Evolutionary conservation across 352 stramenopile genomes (phyloP), one percentile per base, ranked within the genome.

Genomic region (Globisporangium recalcitrans): DNA sequence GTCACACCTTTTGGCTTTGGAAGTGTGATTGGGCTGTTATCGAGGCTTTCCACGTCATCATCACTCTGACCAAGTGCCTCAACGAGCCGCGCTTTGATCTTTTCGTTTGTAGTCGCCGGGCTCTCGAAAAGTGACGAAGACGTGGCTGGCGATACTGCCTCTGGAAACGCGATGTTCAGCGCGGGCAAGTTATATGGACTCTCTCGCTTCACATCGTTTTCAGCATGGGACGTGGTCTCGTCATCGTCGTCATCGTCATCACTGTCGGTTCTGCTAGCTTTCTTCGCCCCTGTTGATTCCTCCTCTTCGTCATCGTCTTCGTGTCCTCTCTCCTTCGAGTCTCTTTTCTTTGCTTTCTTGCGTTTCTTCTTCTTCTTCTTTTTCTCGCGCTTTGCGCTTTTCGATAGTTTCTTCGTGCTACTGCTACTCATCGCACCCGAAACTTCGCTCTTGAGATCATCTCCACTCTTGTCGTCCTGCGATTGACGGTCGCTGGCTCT

Each of bases 61-160:
- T 87, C 78, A 24, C 78, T 87, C 51, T 82, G 66, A 0, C 75
- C 75, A 19, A 85, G 67, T 19, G 65, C 78, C 40, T 87, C 78
- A 11, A 77, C 68, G 24, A 85, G 55, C 34, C 78, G 73, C 60
- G 80, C 64, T 58, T 87, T 77, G 52, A 78, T 82, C 48, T 71
- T 60, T 53, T 78, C 75, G n/a, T 69, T 65, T n/a, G 71, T 69
- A 21, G 68, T 76, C 42, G 67, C 65, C 24, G 75, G 74, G 32
- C 74, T 86, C 52, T 86, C 74, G 56, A 82, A 82, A 7, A 78
- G 46, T 5, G 67, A 68, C 1, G 67, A 60, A 16, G 46, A 64
- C 19, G 66, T 60, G 5, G 64, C 62, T n/a, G 67, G 64, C 14
- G 67, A 73, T n/a, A 62, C 58, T 27, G 40, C 59, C 1, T 64